Evolutionary conservation across 2,329 filamentous ascomycete genomes (phyloP), one percentile per base, ranked within the genome.

Genomic region (Aureobasidium sp.): DNA sequence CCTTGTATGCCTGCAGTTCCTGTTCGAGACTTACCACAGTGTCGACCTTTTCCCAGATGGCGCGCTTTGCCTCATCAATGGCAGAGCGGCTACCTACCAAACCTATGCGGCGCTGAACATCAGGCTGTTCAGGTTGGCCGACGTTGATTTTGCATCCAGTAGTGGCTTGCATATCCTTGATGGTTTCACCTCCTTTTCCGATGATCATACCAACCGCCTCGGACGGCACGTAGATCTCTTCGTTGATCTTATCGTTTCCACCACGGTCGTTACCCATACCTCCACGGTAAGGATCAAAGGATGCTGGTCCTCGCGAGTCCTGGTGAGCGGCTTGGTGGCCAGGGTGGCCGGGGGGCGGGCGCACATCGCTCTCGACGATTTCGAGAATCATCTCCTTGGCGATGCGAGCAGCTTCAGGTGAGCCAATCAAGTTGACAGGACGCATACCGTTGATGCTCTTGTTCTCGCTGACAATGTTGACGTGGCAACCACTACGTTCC

Each of bases 161-260:
- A 36, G 80, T 83, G 70, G 86, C 88, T 74, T 96, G 91, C 87
- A 96, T 95, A 68, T 96, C 90, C 67, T 92, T 91, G 72, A 96
- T 96, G 0, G 91, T 95, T 77, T 96, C 91, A 66, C 91, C 91
- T 62, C 90, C 82, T 79, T 96, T 96, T 66, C 92, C 91, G 64
- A 96, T 96, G 67, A 96, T 96, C 91, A 96, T 96, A 64, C 91
- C 91, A 61, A 96, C 91, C 6, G 91, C 89, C 72, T 96, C 91
- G 26, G 91, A 93, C 13, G 91, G 91, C 10, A 96, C 91, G 67
- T 85, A 87, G 65, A 96, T 90, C 44, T 85, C 87, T 70, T 96
- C 90, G 70, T 87, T 91, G 69, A 89, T 82, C 78, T 92, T 93
- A 67, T 89, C 87, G 27, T 73, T 72, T 3, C 75, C 77, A 23